phyloP scores from a whole-genome alignment of 148 eudicot genomes.

The Rhododendron mucronatum region DNA sequence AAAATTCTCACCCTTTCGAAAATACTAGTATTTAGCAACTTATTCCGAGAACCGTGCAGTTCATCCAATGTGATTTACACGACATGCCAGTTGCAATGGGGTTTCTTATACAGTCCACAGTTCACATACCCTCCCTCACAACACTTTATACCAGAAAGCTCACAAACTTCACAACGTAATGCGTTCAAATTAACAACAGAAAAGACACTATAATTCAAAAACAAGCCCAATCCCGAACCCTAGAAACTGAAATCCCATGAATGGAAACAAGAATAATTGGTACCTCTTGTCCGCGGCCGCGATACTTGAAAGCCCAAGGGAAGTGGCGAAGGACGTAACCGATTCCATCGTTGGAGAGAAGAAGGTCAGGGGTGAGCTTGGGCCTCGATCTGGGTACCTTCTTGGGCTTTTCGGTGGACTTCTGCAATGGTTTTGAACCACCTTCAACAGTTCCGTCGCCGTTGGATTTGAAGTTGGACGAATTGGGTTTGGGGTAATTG shows the following conservation, averaged over 20 bases:
- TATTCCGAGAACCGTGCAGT: not conserved
- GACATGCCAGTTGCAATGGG: not conserved
- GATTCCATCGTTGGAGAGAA: conserved; percentile 73
- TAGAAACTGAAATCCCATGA: not conserved
- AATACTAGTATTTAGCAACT: not conserved
- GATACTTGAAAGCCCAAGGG: conserved; percentile 60
- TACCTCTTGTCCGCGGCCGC: conserved; percentile 91
- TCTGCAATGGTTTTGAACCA: not conserved
- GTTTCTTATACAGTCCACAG: not conserved
- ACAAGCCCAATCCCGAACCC: not conserved
- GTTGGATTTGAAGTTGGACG: conserved; percentile 13
- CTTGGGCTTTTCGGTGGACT: conserved; percentile 49
- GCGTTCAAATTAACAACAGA: not conserved
- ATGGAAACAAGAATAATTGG: conserved; percentile 5
- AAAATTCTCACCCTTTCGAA: not conserved
- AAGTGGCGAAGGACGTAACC: conserved; percentile 81
- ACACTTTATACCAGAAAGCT: not conserved
- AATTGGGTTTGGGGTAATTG: not conserved
- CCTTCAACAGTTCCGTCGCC: not conserved
- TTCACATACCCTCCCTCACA: not conserved
- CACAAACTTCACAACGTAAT: not conserved
- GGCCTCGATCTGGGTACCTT: conserved; percentile 59
- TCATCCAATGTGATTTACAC: too few species aligned
- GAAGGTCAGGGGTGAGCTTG: conserved; percentile 71
- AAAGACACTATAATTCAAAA: not conserved